A percentile compares a stretch with the other conserved stretches of the same genome.
Evolutionary conservation across 805 yeast genomes (phyloP).

Genomic region (Candida boidinii): DNA sequence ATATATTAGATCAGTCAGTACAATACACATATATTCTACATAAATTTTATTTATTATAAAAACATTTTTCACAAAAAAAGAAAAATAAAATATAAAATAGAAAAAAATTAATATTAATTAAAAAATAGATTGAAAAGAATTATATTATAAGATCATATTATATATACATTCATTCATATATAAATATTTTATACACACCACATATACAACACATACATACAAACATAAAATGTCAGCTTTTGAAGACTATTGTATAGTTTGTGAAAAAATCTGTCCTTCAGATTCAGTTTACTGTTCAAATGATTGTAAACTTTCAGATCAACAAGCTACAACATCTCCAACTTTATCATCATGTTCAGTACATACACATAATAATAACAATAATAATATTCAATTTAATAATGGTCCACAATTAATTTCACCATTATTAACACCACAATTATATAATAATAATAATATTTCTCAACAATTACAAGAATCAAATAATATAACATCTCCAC

Average conservation of each 20-base stretch:
- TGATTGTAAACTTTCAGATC: slow-evolving; percentile 18
- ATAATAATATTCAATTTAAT: not conserved
- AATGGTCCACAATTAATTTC: slow-evolving; percentile 9
- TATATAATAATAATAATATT: too few relatives aligned
- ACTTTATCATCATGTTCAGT: slow-evolving; percentile 13
- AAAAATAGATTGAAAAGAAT: too few relatives aligned
- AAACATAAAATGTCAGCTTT: slow-evolving; percentile 29
- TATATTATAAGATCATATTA: too few relatives aligned
- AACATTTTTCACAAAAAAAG: too few relatives aligned
- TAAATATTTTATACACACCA: too few relatives aligned
- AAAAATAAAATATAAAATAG: too few relatives aligned
- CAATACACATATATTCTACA: too few relatives aligned
- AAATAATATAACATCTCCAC: not conserved
- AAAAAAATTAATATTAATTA: too few relatives aligned
- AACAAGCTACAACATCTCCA: slow-evolving; percentile 15
- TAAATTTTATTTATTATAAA: too few relatives aligned
- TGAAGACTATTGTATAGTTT: slow-evolving; percentile 27
- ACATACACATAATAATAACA: not conserved
- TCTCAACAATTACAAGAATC: not conserved
- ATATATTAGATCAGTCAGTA: too few relatives aligned
- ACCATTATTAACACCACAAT: slow-evolving; percentile 22
- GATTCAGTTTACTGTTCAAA: slow-evolving; percentile 26
- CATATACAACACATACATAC: too few relatives aligned
- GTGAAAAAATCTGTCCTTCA: slow-evolving; percentile 24
- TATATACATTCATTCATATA: too few relatives aligned